A percentile compares a stretch with the other conserved stretches of the same genome.
These are phyloP conservation scores for Entrophospora sp. DNA, from an alignment of 192 early-diverging fungal genomes.

Conservation along the genomic window DNA sequence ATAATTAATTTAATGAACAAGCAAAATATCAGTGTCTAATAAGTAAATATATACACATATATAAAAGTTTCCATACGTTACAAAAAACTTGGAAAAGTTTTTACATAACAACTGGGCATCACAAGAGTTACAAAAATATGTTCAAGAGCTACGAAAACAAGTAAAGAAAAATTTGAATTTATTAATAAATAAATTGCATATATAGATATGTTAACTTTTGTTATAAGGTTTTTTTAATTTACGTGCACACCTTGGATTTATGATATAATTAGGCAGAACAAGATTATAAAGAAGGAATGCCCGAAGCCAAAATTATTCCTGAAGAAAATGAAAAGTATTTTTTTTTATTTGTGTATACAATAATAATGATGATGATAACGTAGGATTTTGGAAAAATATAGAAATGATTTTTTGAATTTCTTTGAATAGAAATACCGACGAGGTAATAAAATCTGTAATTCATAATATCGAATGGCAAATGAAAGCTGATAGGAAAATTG, in stretches of 20 bases:
- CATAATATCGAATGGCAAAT: slow-evolving; percentile 80
- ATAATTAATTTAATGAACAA: neutral
- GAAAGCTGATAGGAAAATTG: slow-evolving; percentile 79
- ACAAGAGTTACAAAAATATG: slow-evolving; percentile 30
- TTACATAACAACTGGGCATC: slow-evolving; percentile 47
- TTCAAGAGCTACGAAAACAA: slow-evolving; percentile 44
- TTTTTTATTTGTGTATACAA: too few relatives aligned
- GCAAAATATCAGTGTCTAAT: too few relatives aligned
- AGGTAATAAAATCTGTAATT: slow-evolving; percentile 45
- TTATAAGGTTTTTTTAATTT: too few relatives aligned
- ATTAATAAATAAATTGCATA: neutral
- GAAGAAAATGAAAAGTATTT: slow-evolving; percentile 17
- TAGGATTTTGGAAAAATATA: too few relatives aligned
- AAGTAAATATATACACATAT: too few relatives aligned
- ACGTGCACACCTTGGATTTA: too few relatives aligned
- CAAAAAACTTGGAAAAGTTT: slow-evolving; percentile 51
- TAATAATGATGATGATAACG: too few relatives aligned
- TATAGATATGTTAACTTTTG: neutral
- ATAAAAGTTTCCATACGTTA: slow-evolving; percentile 76
- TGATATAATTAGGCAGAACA: slow-evolving; percentile 31
- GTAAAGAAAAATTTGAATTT: slow-evolving; percentile 15
- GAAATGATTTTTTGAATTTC: too few relatives aligned
- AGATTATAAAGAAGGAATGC: slow-evolving; percentile 34
- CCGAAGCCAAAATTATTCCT: slow-evolving; percentile 37
- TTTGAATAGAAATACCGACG: slow-evolving; percentile 31